Percentiles rank a stretch among this genome's conserved stretches.
Conservation (phyloP, 441 rosid species). For the Isatis lusitanica region DNA sequence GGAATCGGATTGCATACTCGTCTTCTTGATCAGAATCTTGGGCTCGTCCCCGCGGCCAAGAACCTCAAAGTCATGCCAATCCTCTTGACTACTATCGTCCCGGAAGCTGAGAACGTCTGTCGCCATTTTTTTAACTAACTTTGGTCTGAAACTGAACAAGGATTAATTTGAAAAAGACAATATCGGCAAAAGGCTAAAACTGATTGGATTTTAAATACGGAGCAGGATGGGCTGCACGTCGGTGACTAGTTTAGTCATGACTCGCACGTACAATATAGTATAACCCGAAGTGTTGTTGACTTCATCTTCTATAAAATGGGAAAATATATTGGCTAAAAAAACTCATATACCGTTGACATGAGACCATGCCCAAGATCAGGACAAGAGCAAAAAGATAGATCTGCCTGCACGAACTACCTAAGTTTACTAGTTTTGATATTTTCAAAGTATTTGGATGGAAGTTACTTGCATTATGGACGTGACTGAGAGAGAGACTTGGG, state of each 20-base stretch:
- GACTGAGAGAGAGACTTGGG: too few species aligned
- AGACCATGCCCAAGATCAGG: slow-evolving; percentile 18
- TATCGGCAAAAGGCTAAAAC: slow-evolving; percentile 16
- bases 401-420: slow-evolving; percentile 35
- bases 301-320: background rate
- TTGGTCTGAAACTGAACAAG: background rate
- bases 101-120: slow-evolving; percentile 29
- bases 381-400: slow-evolving; percentile 28
- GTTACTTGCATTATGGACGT: too few species aligned
- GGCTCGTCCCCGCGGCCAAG: slow-evolving; percentile 32
- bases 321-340: background rate
- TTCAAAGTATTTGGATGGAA: background rate
- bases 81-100: slow-evolving; percentile 37
- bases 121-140: slow-evolving; percentile 16
- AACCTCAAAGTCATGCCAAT: slow-evolving; percentile 42
- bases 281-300: slow-evolving; percentile 27
- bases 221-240: slow-evolving; percentile 38
- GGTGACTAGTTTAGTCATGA: slow-evolving; percentile 31
- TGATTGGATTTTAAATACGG: slow-evolving; percentile 29
- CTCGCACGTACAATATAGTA: slow-evolving; percentile 30
- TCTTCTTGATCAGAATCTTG: slow-evolving; percentile 31
- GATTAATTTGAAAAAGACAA: background rate
- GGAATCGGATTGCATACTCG: slow-evolving; percentile 37
- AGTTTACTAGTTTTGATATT: background rate
- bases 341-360: slow-evolving; percentile 20